Evolutionary conservation across 805 yeast genomes (phyloP), one percentile per base, ranked within the genome.

Genomic region (Kuraishia piskuri): DNA sequence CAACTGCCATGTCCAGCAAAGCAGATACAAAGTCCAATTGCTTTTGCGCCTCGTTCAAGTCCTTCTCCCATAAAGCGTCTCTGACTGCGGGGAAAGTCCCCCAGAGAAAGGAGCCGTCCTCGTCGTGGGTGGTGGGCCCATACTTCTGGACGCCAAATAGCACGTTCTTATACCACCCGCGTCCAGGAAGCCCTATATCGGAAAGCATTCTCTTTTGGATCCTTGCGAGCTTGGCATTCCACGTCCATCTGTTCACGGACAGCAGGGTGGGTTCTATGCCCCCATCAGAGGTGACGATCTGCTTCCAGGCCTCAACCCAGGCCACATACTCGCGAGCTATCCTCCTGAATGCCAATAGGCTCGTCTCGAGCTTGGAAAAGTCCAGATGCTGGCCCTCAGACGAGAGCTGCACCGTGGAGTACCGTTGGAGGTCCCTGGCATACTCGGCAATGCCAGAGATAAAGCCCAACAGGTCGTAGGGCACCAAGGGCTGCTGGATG

Each of bases 401-500:
- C 1, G n/a, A 19, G 2, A 56, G 46, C 1, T 50, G 22, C 37
- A 46, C 52, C 49, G 57, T 54, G 31, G 73, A 70, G 57, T 73
- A 77, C 2, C 61, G 59, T 48, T 73, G 71, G 26, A 89, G 66
- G 54, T 81, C 84, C 21, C 70, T 65, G 14, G 75, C 62, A 56
- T 77, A 77, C 1, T 66, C 62, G 21, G 70, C 71, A 55, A 88
- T 58, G 8, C 68, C 68, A 1, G 69, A 63, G 6, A 79, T 78
- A 55, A 80, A 74, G 5, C 71, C 69, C 2, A 63, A 66, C 37
- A 88, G 66, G 62, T 83, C 79, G 58, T 77, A 86, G 2, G 96
- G 96, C 19, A 91, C 71, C 46, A 89, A 66, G 1, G 97, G 96
- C 46, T 76, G 78, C 59, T 90, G 96, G 0, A 83, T 78, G n/a